Conservation (phyloP, 805 yeast species). For the Cyberlindnera xylosilytica region DNA sequence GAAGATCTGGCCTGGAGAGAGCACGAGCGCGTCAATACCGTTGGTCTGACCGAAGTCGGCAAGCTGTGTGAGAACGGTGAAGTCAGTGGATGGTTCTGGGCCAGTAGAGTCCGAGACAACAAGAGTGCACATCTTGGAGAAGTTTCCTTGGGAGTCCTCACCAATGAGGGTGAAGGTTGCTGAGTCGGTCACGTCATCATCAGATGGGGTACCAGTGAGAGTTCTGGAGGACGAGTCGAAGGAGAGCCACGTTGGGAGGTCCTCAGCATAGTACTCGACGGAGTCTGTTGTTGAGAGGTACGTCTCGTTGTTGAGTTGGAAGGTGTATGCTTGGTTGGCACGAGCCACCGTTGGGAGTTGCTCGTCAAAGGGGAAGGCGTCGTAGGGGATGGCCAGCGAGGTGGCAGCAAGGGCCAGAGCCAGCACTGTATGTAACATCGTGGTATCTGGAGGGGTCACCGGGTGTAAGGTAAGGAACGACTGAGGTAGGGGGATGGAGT, state of each 20-base stretch:
- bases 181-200: slow-evolving; percentile 40
- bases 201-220: slow-evolving; percentile 65
- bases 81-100: slow-evolving; percentile 42
- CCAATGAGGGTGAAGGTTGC: slow-evolving; percentile 59
- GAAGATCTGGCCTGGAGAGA: slow-evolving; percentile 68
- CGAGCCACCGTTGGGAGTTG: slow-evolving; percentile 91
- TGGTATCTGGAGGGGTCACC: not conserved
- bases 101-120: slow-evolving; percentile 58
- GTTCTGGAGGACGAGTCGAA: slow-evolving; percentile 63
- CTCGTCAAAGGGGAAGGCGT: slow-evolving; percentile 73
- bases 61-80: slow-evolving; percentile 50
- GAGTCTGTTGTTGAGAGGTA: slow-evolving; percentile 44
- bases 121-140: slow-evolving; percentile 51
- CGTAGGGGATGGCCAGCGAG: slow-evolving; percentile 43
- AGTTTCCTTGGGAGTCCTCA: slow-evolving; percentile 59
- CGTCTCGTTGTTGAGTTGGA: slow-evolving; percentile 69
- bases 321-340: slow-evolving; percentile 55
- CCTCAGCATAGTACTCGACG: slow-evolving; percentile 52
- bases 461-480: not conserved
- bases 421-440: not conserved
- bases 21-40: slow-evolving; percentile 69
- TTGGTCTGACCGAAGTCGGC: slow-evolving; percentile 69
- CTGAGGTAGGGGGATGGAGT: not conserved
- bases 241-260: slow-evolving; percentile 74
- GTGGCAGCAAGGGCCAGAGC: slow-evolving; percentile 5